phyloP scores from a whole-genome alignment of 352 stramenopile genomes.

The Globisporangium lucens region DNA sequence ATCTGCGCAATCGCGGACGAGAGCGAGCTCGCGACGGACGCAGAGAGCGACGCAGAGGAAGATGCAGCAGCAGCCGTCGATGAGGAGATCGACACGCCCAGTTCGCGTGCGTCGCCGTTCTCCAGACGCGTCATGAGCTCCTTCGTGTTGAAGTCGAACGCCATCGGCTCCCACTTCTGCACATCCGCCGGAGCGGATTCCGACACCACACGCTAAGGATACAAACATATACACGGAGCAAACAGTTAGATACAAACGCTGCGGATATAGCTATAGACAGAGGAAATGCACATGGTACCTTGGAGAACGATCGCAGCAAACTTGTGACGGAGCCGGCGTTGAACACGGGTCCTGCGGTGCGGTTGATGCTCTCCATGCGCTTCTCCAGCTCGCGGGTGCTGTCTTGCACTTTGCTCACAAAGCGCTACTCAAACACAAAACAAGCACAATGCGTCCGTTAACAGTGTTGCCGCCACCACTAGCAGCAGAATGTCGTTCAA shows the following conservation, averaged over 20 bases:
- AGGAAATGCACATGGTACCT: conserved; percentile 28
- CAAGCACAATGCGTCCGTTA: background rate
- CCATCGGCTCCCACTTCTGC: conserved; percentile 62
- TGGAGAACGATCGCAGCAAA: conserved; percentile 65
- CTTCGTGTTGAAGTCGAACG: conserved; percentile 50
- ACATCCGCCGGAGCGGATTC: conserved; percentile 21
- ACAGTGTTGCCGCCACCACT: background rate
- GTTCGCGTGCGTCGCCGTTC: conserved; percentile 44
- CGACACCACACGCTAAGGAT: conserved; percentile 32
- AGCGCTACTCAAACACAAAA: conserved; percentile 30
- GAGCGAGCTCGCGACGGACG: conserved; percentile 11
- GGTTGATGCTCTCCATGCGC: conserved; percentile 50
- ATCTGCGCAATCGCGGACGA: conserved; percentile 15
- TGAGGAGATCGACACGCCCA: conserved; percentile 61
- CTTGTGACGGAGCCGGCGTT: conserved; percentile 51
- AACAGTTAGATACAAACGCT: no score
- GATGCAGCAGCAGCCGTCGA: background rate
- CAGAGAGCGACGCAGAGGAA: background rate
- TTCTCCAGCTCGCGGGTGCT: conserved; percentile 64
- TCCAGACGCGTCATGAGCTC: conserved; percentile 54
- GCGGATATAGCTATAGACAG: no score
- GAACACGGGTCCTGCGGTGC: conserved; percentile 57
- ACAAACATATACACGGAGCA: background rate
- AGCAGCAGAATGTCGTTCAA: background rate
- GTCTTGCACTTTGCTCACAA: conserved; percentile 51